These are phyloP conservation scores for Trametes versicolor DNA, from an alignment of 1,284 basidiomycete genomes.

Conservation along the genomic window DNA sequence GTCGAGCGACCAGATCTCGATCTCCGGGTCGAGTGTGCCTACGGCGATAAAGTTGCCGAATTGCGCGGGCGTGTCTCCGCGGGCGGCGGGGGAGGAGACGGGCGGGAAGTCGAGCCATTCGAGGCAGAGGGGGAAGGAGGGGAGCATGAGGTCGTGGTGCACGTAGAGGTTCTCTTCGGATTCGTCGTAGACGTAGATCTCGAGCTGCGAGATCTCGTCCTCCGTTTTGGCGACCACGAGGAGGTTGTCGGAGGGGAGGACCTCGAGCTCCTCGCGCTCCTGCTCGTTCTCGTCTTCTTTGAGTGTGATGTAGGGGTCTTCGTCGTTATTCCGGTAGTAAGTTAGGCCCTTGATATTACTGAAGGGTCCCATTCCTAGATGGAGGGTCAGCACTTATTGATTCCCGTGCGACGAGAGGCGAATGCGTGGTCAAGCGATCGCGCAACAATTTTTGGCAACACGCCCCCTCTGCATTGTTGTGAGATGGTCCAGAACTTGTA, in stretches of 20 bases:
- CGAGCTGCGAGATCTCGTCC: constrained; percentile 96
- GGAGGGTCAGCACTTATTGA: neutral
- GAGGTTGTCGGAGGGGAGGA: constrained; percentile 92
- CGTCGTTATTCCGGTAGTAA: constrained; percentile 91
- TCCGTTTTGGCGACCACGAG: constrained; percentile 95
- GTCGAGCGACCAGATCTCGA: constrained; percentile 99
- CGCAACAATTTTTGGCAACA: no score
- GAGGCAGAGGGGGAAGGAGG: constrained; percentile 96
- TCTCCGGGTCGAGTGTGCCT: constrained; percentile 96
- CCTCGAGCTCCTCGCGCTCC: constrained; percentile 91
- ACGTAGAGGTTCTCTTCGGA: constrained; percentile 93
- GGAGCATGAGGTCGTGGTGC: constrained; percentile 98
- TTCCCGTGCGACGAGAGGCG: no score
- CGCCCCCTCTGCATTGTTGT: neutral
- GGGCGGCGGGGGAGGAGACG: constrained; percentile 55
- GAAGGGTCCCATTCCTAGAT: constrained; percentile 85
- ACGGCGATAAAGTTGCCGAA: constrained; percentile 96
- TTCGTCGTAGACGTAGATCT: constrained; percentile 96
- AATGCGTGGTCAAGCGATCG: no score
- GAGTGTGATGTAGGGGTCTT: constrained; percentile 97
- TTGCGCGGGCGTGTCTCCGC: constrained; percentile 49
- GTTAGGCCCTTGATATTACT: constrained; percentile 96
- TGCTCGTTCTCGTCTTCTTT: constrained; percentile 89
- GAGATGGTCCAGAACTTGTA: constrained; percentile 30
- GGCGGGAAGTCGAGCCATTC: constrained; percentile 99